Evolutionary conservation across 129 eudicot genomes (phyloP), one percentile per base, ranked within the genome.

Genomic region (Deinandra increscens): DNA sequence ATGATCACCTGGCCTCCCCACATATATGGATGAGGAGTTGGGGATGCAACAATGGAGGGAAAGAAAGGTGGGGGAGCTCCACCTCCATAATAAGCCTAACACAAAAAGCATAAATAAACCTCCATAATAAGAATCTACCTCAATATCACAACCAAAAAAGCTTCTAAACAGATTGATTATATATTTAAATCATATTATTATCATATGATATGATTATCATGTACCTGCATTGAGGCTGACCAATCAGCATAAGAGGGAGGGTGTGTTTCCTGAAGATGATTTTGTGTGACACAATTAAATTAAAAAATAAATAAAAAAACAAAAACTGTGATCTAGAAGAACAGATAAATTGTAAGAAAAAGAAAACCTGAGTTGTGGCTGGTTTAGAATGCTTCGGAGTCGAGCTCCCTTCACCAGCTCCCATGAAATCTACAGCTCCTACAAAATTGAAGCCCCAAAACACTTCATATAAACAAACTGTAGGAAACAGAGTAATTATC

Each of bases 191-290:
- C n/a, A 53, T 55, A 4, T 53, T 3, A 9, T 18, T 0, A n/a
- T 19, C 49, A 19, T 49, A 49, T 73, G 38, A 41, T 36, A 6
- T 61, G 43, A 54, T 18, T 34, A 29, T 26, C 31, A 71, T 45
- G 44, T 75, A 93, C 98, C 97, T 89, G 97, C 98, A 91, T 88
- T 23, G 91, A 80, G 83, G 79, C 86, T 77, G 95, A 78, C 97
- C 97, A 93, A 77, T 89, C 96, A 61, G 98, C 82, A 81, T 85
- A 89, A 11, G 84, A 60, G 39, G 92, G 86, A 18, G 86, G 68
- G 54, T 82, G 79, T 50, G 83, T 75, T 78, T 91, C 97, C 97
- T 91, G 83, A 37, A 70, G 22, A 44, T 39, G 20, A 37, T 55
- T 68, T 1, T 46, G 53, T 23, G 17, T 55, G 8, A 42, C 74